phyloP scores from a whole-genome alignment of 495 filamentous ascomycete species.

The Glonium stellatum region DNA sequence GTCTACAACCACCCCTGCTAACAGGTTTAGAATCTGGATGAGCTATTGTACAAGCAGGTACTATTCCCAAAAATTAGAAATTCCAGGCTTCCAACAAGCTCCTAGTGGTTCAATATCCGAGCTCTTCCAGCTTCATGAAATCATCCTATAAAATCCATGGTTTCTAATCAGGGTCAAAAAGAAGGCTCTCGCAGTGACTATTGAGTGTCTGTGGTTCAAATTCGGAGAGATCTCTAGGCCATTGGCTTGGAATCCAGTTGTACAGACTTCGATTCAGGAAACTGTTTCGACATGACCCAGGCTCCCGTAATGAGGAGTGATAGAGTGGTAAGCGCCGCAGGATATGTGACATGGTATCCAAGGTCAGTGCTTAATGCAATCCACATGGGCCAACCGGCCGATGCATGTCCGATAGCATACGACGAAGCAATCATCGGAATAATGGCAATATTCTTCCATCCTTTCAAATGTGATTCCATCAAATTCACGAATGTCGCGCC shows the following conservation, averaged over 20 bases:
- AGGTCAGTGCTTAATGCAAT: neutral
- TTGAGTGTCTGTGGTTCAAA: too few relatives aligned
- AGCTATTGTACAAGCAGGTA: too few relatives aligned
- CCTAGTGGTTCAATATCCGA: too few relatives aligned
- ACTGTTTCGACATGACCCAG: slow-evolving; percentile 1
- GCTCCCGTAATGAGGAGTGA: neutral
- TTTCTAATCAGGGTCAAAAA: too few relatives aligned
- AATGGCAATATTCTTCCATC: neutral
- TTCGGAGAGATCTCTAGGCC: neutral
- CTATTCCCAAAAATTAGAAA: too few relatives aligned
- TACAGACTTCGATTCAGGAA: neutral
- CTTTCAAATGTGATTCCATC: neutral
- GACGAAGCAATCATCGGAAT: neutral
- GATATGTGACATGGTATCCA: slow-evolving; percentile 1
- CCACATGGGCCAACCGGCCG: slow-evolving; percentile 3
- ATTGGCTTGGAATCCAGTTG: neutral
- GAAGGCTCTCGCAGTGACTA: too few relatives aligned
- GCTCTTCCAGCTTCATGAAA: too few relatives aligned
- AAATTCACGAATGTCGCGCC: neutral
- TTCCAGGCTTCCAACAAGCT: too few relatives aligned
- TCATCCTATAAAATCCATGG: too few relatives aligned
- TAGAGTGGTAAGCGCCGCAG: neutral
- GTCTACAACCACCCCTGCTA: too few relatives aligned
- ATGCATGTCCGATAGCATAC: neutral
- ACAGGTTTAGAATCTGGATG: too few relatives aligned